Evolutionary conservation across 176 grass and related monocot genomes (phyloP), one percentile per base, ranked within the genome.

Genomic region (Avena insularis): DNA sequence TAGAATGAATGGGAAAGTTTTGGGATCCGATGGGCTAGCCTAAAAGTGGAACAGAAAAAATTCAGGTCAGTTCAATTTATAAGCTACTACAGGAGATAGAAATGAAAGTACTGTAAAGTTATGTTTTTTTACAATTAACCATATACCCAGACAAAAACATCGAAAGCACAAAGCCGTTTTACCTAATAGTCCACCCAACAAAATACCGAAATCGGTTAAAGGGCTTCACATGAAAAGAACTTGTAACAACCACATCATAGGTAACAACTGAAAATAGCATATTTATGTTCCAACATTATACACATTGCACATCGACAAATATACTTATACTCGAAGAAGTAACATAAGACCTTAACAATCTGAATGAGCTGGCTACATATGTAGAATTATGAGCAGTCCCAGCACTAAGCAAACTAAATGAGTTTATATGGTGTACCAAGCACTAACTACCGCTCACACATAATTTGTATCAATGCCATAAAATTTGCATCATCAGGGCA

Each of bases 1-100:
- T 86, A 96, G 90, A 85, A 97, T 99, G 85, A 99, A 99, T 58
- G 97, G 94, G 62, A 99, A 99, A 79, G 88, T 97, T 84, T 91
- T 90, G 33, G 97, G 91, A 87, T 99, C 97, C 55, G 92, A 93
- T 48, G 91, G 91, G 62, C 92, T 99, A 87, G 97, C 94, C 97
- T 99, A 87, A 67, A 87, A 78, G 73, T 77, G 8, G 74, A 88
- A 87, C 66, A 19, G 33, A 81, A 69, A 19, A 67, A n/a, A 51
- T 27, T 12, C 9, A 49, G 56, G 59, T 88, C 43, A 89, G 49
- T 77, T 31, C 75, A 90, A 48, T 85, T 75, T 72, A 84, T 2
- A 83, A 35, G 36, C 46, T 33, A 2, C 21, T 91, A 79, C 27
- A 88, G 63, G 72, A 86, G n/a, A 79, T 35, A 46, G 49, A 48